Evolutionary conservation across 768 basidiomycete genomes (phyloP).

Genomic region (Xerocomellus intermedius): DNA sequence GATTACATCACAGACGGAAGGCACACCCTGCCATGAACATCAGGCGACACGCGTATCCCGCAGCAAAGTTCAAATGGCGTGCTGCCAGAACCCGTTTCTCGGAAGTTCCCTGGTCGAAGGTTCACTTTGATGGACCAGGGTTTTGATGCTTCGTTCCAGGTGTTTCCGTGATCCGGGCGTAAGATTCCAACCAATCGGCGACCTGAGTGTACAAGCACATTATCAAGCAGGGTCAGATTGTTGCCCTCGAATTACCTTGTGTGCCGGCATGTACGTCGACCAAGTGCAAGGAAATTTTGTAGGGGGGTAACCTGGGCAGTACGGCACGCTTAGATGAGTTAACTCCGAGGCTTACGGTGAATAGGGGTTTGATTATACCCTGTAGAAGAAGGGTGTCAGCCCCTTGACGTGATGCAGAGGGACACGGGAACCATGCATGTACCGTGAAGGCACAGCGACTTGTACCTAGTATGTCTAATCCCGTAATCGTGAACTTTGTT

Average conservation of each 20-base stretch:
- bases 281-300: conserved; percentile 47
- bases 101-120: conserved; percentile 25
- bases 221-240: not conserved
- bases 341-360: conserved; percentile 35
- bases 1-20: not conserved
- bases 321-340: not conserved
- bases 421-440: conserved; percentile 33
- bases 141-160: conserved; percentile 35
- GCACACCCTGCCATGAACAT: conserved; percentile 22
- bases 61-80: conserved; percentile 52
- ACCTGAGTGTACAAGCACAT: conserved; percentile 31
- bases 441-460: conserved; percentile 46
- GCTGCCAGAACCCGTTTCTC: conserved; percentile 36
- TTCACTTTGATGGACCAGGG: conserved; percentile 42
- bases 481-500: not conserved
- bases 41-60: conserved; percentile 48
- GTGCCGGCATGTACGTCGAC: conserved; percentile 48
- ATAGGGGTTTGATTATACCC: conserved; percentile 53
- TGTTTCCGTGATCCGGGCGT: conserved; percentile 43
- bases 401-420: not conserved
- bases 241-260: conserved; percentile 34
- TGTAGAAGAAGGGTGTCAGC: conserved; percentile 9
- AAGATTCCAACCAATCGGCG: conserved; percentile 58
- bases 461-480: conserved; percentile 27
- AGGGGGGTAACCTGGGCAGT: not conserved